Conservation (phyloP, 2,329 filamentous ascomycete genomes). For the Xylariales sp. region DNA sequence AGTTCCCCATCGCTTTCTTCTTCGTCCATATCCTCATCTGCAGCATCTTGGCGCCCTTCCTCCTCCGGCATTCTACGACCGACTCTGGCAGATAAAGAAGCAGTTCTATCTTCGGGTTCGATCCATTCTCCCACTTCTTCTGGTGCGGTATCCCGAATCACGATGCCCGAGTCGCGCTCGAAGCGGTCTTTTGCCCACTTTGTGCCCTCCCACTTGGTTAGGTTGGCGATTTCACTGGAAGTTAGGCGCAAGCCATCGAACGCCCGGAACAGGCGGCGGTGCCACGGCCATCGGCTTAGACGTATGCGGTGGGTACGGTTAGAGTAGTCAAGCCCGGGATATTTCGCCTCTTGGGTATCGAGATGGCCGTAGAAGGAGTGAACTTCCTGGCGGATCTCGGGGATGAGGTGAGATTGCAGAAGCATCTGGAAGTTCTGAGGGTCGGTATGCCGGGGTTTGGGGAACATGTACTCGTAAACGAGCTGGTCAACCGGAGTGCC, state of each 20-base stretch:
- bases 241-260: slow-evolving; percentile 70
- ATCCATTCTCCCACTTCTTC: slow-evolving; percentile 64
- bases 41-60: slow-evolving; percentile 26
- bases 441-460: slow-evolving; percentile 61
- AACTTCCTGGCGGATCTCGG: slow-evolving; percentile 75
- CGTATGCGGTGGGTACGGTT: slow-evolving; percentile 69
- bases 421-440: slow-evolving; percentile 68
- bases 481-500: slow-evolving; percentile 66
- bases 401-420: slow-evolving; percentile 66
- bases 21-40: slow-evolving; percentile 43
- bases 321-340: slow-evolving; percentile 76
- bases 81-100: no score
- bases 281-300: slow-evolving; percentile 73
- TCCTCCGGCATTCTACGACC: slow-evolving; percentile 16
- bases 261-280: slow-evolving; percentile 69
- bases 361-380: slow-evolving; percentile 75
- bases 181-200: slow-evolving; percentile 79
- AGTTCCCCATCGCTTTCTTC: slow-evolving; percentile 50
- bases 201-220: slow-evolving; percentile 81
- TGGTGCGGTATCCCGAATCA: slow-evolving; percentile 66
- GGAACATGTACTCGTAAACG: slow-evolving; percentile 71
- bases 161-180: slow-evolving; percentile 68
- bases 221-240: slow-evolving; percentile 60
- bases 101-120: slow-evolving; percentile 38
- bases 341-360: slow-evolving; percentile 75